These are phyloP conservation scores for Raphanus sativus DNA, from an alignment of 345 rosid species.

Conservation along the genomic window DNA sequence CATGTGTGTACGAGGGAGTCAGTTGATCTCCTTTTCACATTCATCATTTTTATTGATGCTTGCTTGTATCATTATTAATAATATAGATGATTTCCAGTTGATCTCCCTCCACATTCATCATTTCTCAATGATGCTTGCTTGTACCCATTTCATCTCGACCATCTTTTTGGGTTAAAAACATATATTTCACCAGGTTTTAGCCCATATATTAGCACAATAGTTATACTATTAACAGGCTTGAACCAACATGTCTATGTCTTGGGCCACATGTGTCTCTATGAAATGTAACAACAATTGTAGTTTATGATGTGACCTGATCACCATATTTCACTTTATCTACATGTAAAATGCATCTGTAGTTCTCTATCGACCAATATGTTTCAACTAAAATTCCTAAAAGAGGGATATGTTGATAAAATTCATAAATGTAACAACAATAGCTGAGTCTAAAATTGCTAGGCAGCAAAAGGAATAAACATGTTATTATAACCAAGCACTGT, in stretches of 20 bases:
- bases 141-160: neutral
- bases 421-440: neutral
- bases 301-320: neutral
- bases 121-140: neutral
- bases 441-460: neutral
- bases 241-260: neutral
- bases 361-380: neutral
- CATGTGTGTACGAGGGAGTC: conserved; percentile 1
- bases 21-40: conserved; percentile 6
- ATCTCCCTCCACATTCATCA: neutral
- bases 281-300: neutral
- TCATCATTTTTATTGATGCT: neutral
- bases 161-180: neutral
- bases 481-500: conserved; percentile 35
- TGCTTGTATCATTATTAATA: neutral
- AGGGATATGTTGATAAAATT: neutral
- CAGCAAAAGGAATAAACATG: conserved; percentile 15
- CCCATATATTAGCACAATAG: neutral
- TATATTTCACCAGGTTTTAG: neutral
- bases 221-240: neutral
- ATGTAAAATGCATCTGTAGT: neutral
- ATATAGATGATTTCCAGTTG: neutral
- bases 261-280: neutral
- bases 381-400: too few relatives aligned
- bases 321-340: neutral